Evolutionary conservation across 2,329 filamentous ascomycete species (phyloP).

Genomic region (Pseudomassariella vexata): DNA sequence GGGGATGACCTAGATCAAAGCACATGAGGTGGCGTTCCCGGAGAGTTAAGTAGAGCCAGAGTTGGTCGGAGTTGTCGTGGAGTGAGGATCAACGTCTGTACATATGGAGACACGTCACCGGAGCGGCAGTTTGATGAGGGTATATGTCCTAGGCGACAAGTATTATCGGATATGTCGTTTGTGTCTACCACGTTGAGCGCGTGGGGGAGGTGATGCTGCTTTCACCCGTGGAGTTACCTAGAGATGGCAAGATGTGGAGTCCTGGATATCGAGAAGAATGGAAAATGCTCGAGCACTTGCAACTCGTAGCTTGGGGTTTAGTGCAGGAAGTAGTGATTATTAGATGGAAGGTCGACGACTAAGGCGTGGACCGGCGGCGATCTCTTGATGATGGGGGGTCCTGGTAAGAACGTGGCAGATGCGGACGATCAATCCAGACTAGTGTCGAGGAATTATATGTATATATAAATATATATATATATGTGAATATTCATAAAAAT

Average conservation of each 20-base stretch:
- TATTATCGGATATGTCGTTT: no score
- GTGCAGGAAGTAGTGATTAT: constrained; percentile 4
- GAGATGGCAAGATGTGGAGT: constrained; percentile 8
- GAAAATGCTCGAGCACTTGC: constrained; percentile 8
- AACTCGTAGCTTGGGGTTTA: constrained; percentile 6
- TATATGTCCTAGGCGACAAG: constrained; percentile 4
- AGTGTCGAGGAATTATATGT: no score
- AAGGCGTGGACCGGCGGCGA: constrained; percentile 8
- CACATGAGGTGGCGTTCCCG: constrained; percentile 7
- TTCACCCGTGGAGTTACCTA: constrained; percentile 3
- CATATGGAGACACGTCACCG: constrained; percentile 6
- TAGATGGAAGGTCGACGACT: constrained; percentile 5
- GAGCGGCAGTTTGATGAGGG: constrained; percentile 5
- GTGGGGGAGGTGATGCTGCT: no score
- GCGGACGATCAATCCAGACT: constrained; percentile 7
- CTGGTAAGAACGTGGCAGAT: constrained; percentile 10
- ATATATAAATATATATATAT: constrained; percentile 4
- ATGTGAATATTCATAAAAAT: no score
- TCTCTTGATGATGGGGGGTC: constrained; percentile 7
- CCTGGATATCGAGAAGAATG: constrained; percentile 5
- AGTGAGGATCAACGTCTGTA: constrained; percentile 6
- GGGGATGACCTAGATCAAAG: constrained; percentile 2
- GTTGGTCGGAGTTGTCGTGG: background rate
- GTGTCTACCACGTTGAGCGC: no score
- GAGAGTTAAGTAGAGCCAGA: constrained; percentile 7